Percentiles rank a stretch among this genome's conserved stretches.
phyloP scores from a whole-genome alignment of 768 basidiomycete species.

The Tricholoma terreum region DNA sequence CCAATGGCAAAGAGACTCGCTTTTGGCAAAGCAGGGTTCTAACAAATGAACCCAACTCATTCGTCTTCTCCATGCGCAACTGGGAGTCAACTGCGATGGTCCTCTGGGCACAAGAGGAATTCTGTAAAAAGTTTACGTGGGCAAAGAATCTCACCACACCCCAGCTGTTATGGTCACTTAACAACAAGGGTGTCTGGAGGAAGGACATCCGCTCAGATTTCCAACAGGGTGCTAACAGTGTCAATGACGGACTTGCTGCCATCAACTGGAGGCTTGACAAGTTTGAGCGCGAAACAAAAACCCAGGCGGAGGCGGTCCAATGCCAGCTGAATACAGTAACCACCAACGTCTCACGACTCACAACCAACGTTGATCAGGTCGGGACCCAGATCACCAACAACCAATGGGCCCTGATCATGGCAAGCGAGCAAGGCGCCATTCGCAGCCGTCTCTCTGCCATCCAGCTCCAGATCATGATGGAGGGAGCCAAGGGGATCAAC shows the following conservation, averaged over 20 bases:
- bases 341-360: neutral
- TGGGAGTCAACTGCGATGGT: neutral
- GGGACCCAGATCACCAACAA: neutral
- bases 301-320: neutral
- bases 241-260: neutral
- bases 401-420: neutral
- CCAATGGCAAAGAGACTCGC: neutral
- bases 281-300: neutral
- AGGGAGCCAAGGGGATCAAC: neutral
- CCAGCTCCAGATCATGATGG: neutral
- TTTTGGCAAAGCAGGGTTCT: neutral
- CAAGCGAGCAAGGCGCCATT: neutral
- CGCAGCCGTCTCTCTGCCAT: neutral
- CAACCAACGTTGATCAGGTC: neutral
- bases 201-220: neutral
- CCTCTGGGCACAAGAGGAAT: neutral
- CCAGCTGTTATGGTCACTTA: neutral
- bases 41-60: neutral
- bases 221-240: neutral
- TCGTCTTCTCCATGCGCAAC: neutral
- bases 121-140: neutral
- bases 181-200: neutral
- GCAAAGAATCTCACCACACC: neutral
- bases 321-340: neutral
- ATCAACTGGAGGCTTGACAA: neutral